A percentile compares a stretch with the other conserved stretches of the same genome.
phyloP scores from a whole-genome alignment of 1,284 basidiomycete species.

The Cystobasidium slooffiae region DNA sequence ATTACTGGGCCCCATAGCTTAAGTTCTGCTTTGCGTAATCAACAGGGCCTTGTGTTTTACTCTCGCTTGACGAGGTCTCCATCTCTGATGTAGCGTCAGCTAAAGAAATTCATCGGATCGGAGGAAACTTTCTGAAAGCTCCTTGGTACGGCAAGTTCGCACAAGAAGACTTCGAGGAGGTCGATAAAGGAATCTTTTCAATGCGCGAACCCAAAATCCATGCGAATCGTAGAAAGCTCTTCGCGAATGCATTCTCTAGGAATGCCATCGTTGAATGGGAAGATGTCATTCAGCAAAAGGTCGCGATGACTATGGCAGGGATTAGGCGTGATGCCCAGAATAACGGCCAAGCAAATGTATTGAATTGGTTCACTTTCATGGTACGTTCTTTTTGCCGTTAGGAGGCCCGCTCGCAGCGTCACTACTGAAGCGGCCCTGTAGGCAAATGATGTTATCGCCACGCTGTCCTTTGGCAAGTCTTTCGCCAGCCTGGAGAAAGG shows the following conservation, averaged over 20 bases:
- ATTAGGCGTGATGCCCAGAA: neutral
- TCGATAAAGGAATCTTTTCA: constrained; percentile 23
- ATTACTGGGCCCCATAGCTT: neutral
- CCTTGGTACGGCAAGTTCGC: constrained; percentile 26
- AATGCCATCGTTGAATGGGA: constrained; percentile 4
- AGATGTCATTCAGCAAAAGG: constrained; percentile 18
- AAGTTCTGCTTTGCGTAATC: neutral
- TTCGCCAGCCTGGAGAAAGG: constrained; percentile 12
- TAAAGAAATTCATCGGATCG: constrained; percentile 29
- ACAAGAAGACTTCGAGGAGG: constrained; percentile 6
- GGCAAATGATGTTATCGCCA: constrained; percentile 33
- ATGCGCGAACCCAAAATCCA: constrained; percentile 20
- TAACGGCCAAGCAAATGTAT: constrained; percentile 15
- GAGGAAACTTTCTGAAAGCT: constrained; percentile 9
- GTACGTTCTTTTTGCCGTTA: neutral
- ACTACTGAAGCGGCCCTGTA: neutral
- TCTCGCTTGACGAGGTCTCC: constrained; percentile 18
- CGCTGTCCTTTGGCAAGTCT: constrained; percentile 28
- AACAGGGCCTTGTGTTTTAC: constrained; percentile 7
- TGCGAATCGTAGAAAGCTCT: constrained; percentile 20
- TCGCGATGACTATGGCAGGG: constrained; percentile 5
- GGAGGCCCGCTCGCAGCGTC: neutral
- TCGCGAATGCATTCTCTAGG: constrained; percentile 23
- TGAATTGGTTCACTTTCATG: constrained; percentile 34
- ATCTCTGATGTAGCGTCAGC: neutral